Conservation (phyloP, 2,329 filamentous ascomycete genomes). For the Ophiostoma australiae region DNA sequence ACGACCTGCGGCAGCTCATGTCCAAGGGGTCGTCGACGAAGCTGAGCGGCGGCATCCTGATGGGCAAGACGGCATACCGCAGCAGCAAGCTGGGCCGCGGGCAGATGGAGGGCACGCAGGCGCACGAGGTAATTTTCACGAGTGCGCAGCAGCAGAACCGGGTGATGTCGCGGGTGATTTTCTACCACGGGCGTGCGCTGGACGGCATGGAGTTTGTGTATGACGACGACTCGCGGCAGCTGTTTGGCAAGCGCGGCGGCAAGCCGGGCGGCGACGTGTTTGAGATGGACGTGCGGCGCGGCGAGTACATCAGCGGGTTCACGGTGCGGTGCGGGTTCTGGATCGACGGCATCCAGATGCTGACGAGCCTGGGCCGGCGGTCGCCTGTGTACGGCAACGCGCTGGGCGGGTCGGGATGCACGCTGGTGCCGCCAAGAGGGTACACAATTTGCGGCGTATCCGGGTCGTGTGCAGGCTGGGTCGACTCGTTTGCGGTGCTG, state of each 20-base stretch:
- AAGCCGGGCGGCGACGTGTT: slow-evolving; percentile 68
- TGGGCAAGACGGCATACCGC: slow-evolving; percentile 68
- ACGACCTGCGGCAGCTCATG: slow-evolving; percentile 67
- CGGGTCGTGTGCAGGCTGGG: slow-evolving; percentile 73
- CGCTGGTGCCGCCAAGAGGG: slow-evolving; percentile 80
- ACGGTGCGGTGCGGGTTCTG: slow-evolving; percentile 71
- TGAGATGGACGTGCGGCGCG: slow-evolving; percentile 73
- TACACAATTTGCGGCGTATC: slow-evolving; percentile 85
- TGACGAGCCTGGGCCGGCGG: slow-evolving; percentile 82
- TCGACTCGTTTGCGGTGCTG: slow-evolving; percentile 81
- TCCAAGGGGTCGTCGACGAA: slow-evolving; percentile 70
- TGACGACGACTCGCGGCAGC: slow-evolving; percentile 75
- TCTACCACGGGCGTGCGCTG: slow-evolving; percentile 72
- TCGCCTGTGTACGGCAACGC: slow-evolving; percentile 81
- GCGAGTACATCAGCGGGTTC: slow-evolving; percentile 85
- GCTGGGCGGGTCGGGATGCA: slow-evolving; percentile 76
- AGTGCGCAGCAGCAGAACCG: slow-evolving; percentile 64
- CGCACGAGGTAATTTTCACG: slow-evolving; percentile 69
- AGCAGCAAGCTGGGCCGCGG: slow-evolving; percentile 70
- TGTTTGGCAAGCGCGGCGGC: slow-evolving; percentile 79
- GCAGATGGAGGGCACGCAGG: slow-evolving; percentile 62
- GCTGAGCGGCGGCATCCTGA: slow-evolving; percentile 57
- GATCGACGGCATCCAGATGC: slow-evolving; percentile 83
- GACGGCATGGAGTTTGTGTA: slow-evolving; percentile 91
- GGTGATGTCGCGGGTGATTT: slow-evolving; percentile 66